Conservation (phyloP, 257 asterid genomes). For the Prunella vulgaris region DNA sequence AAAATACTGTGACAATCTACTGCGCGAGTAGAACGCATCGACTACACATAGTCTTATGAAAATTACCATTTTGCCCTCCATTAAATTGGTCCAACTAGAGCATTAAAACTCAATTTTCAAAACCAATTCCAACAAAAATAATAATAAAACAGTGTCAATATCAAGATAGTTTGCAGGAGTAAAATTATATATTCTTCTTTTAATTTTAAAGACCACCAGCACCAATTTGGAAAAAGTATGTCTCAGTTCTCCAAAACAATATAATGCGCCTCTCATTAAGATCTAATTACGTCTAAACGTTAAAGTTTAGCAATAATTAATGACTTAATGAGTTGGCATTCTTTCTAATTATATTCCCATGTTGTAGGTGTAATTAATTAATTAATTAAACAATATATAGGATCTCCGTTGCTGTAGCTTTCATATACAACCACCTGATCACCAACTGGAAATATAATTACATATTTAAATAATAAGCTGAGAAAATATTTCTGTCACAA, state of each 20-base stretch:
- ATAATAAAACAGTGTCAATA: neutral
- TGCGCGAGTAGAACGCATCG: no score
- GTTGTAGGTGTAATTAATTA: conserved; percentile 24
- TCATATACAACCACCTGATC: conserved; percentile 31
- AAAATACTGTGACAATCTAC: no score
- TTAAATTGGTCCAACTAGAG: no score
- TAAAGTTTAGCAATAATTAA: neutral
- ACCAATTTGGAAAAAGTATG: neutral
- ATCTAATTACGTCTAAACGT: neutral
- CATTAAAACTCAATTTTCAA: no score
- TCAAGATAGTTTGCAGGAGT: no score
- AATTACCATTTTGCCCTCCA: no score
- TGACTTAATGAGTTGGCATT: conserved; percentile 6
- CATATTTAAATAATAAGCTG: neutral
- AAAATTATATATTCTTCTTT: neutral
- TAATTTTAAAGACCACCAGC: neutral
- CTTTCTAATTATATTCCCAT: conserved; percentile 21
- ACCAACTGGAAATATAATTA: conserved; percentile 28
- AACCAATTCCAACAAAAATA: no score
- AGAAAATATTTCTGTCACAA: conserved; percentile 30
- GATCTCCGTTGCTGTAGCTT: conserved; percentile 47
- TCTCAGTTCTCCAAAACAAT: neutral
- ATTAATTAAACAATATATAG: conserved; percentile 26
- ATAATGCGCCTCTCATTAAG: neutral
- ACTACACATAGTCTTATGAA: no score